phyloP scores from a whole-genome alignment of 257 asterid genomes.

The Solanum neorickii region DNA sequence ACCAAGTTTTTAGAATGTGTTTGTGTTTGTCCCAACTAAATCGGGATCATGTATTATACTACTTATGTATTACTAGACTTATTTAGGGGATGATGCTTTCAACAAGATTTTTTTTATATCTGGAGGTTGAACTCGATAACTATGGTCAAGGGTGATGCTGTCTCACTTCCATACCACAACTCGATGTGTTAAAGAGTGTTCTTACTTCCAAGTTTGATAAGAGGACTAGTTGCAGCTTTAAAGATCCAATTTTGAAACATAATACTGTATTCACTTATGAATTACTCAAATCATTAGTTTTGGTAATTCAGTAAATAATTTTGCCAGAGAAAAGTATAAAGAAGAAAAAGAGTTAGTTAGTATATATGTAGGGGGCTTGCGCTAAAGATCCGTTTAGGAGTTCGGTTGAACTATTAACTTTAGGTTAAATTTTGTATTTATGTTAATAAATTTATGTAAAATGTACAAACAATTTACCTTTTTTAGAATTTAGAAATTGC shows the following conservation, averaged over 20 bases:
- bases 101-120: no score
- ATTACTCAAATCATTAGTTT: not conserved
- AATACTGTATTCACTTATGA: not conserved
- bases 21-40: no score
- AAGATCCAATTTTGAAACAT: not conserved
- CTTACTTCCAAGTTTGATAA: not conserved
- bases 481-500: not conserved
- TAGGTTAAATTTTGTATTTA: not conserved
- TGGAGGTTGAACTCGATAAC: not conserved
- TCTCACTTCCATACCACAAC: no score
- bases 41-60: fast-evolving
- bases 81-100: not conserved
- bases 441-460: no score
- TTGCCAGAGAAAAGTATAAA: not conserved
- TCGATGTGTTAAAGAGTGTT: not conserved
- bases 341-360: not conserved
- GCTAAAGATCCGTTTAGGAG: not conserved
- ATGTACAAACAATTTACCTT: not conserved
- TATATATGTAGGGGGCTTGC: not conserved
- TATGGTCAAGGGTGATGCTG: not conserved
- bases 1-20: not conserved
- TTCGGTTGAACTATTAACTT: not conserved
- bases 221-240: not conserved
- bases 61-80: fast-evolving
- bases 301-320: not conserved